Evolutionary conservation across 768 basidiomycete species (phyloP).

Genomic region (Leccinum disarticulatum): DNA sequence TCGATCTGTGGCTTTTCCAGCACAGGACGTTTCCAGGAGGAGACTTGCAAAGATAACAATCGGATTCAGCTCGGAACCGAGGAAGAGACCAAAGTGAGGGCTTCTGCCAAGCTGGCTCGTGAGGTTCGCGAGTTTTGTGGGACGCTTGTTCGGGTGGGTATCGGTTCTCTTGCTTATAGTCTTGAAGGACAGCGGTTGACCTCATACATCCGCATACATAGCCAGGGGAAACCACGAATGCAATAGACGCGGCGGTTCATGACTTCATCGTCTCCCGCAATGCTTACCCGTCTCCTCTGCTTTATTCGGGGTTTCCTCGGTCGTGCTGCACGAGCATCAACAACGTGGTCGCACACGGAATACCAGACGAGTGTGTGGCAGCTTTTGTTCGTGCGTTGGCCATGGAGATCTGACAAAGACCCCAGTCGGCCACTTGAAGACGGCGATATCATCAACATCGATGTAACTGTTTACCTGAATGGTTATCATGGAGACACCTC

Average conservation of each 20-base stretch:
- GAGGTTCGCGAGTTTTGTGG: conserved; percentile 55
- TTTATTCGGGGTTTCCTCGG: conserved; percentile 58
- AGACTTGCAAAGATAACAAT: conserved; percentile 27
- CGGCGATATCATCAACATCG: conserved; percentile 87
- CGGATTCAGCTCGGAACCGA: conserved; percentile 51
- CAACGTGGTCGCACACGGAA: conserved; percentile 84
- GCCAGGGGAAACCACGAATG: conserved; percentile 72
- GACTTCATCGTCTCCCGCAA: conserved; percentile 61
- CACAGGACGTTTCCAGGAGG: neutral
- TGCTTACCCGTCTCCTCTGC: conserved; percentile 87
- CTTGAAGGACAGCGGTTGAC: too few relatives aligned
- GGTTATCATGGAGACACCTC: conserved; percentile 93
- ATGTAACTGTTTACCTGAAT: conserved; percentile 80
- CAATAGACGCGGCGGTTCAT: conserved; percentile 72
- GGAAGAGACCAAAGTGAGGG: conserved; percentile 51
- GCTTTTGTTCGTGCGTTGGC: neutral
- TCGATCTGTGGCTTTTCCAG: neutral
- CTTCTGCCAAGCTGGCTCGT: conserved; percentile 56
- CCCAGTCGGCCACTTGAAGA: conserved; percentile 73
- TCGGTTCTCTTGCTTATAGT: neutral
- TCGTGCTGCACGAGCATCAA: conserved; percentile 72
- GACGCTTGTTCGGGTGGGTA: conserved; percentile 49
- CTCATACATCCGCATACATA: conserved; percentile 28
- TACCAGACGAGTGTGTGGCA: conserved; percentile 79
- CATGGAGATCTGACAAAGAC: conserved; percentile 4